phyloP scores from a whole-genome alignment of 1,139 yeast genomes.

The Spencermartinsiella ligniputridi region DNA sequence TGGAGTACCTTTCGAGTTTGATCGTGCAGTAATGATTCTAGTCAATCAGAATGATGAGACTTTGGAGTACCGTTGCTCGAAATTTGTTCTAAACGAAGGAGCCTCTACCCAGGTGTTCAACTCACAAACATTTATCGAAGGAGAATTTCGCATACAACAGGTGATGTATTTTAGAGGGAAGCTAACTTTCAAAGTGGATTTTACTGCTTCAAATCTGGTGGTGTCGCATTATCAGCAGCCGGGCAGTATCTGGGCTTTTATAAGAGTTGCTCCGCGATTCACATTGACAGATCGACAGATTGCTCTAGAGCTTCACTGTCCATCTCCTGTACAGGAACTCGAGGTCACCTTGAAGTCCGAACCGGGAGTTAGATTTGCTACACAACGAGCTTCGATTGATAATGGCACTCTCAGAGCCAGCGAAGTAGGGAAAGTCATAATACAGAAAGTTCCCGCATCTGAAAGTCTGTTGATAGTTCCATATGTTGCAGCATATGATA shows the following conservation, averaged over 20 bases:
- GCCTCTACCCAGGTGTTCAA: background rate
- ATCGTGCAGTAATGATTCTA: slow-evolving; percentile 13
- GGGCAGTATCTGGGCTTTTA: background rate
- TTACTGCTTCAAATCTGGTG: background rate
- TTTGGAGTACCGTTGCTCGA: background rate
- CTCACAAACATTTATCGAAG: background rate
- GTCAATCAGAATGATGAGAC: slow-evolving; percentile 9
- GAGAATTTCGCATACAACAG: background rate
- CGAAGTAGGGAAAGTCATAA: background rate
- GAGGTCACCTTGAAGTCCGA: background rate
- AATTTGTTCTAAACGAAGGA: background rate
- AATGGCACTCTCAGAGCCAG: background rate
- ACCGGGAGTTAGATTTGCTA: background rate
- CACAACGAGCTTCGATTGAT: background rate
- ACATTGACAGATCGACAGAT: slow-evolving; percentile 7
- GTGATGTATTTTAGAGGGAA: background rate
- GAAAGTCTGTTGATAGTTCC: slow-evolving; percentile 9
- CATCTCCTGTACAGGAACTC: background rate
- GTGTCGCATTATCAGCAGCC: slow-evolving; percentile 1
- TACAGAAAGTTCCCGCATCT: background rate
- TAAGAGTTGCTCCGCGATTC: background rate
- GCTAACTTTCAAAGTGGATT: background rate
- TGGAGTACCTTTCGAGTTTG: slow-evolving; percentile 14
- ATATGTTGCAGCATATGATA: slow-evolving; percentile 12
- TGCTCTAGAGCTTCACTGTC: background rate